Evolutionary conservation across 129 eudicot genomes (phyloP).

Genomic region (Silybum marianum): DNA sequence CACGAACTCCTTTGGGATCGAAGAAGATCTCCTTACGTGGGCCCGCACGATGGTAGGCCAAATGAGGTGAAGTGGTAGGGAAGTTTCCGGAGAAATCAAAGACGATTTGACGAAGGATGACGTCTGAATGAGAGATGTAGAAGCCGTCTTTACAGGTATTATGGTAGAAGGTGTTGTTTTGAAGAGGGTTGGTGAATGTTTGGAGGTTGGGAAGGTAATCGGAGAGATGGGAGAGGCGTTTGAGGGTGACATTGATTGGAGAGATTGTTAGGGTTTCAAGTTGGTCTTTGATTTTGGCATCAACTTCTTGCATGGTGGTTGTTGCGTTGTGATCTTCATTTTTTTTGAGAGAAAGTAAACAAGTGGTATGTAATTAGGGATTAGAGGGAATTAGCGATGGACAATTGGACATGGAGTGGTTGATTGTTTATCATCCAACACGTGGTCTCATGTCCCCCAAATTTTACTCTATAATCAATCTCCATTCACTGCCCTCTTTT

Average conservation of each 20-base stretch:
- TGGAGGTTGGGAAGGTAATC: conserved; percentile 45
- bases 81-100: conserved; percentile 48
- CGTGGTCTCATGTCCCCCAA: too few relatives aligned
- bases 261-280: conserved; percentile 33
- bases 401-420: too few relatives aligned
- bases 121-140: conserved; percentile 58
- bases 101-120: conserved; percentile 58
- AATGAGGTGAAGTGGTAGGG: conserved; percentile 38
- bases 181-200: conserved; percentile 52
- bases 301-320: background rate
- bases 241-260: conserved; percentile 36
- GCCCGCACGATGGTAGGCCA: conserved; percentile 78
- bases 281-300: conserved; percentile 6
- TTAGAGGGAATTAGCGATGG: too few relatives aligned
- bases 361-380: too few relatives aligned
- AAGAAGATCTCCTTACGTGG: conserved; percentile 54
- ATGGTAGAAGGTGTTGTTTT: conserved; percentile 51
- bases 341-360: too few relatives aligned
- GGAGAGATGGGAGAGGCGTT: conserved; percentile 39
- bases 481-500: too few relatives aligned
- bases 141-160: conserved; percentile 41
- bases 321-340: too few relatives aligned
- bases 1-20: conserved; percentile 48
- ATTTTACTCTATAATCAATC: too few relatives aligned
- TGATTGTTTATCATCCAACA: too few relatives aligned